A percentile compares a stretch with the other conserved stretches of the same genome.
Evolutionary conservation across 1,284 basidiomycete species (phyloP).

Genomic region (Trichosporon faecale): DNA sequence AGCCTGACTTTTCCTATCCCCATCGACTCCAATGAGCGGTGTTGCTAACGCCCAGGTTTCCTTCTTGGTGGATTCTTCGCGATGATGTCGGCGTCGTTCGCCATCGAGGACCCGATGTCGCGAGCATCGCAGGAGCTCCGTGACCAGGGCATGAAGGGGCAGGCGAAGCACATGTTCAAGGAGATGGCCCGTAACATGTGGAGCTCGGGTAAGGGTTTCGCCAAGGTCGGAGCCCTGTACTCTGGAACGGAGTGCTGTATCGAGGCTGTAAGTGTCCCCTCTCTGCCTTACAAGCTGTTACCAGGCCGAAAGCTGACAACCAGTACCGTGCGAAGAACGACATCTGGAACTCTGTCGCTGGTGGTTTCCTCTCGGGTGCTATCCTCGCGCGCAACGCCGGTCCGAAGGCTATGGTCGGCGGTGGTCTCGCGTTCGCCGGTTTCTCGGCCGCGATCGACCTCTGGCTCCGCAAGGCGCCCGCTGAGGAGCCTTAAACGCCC

Average conservation of each 20-base stretch:
- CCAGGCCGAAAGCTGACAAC: conserved; percentile 6
- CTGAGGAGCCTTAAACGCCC: conserved; percentile 63
- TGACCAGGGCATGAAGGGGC: conserved; percentile 42
- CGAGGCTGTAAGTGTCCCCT: conserved; percentile 72
- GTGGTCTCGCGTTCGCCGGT: conserved; percentile 81
- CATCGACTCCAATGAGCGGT: no score
- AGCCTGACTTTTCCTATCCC: no score
- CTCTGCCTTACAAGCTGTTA: not conserved
- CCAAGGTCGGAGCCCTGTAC: conserved; percentile 89
- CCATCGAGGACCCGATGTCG: conserved; percentile 88
- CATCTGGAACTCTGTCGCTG: conserved; percentile 68
- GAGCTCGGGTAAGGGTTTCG: conserved; percentile 85
- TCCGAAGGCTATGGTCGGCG: conserved; percentile 73
- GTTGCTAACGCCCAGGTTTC: conserved; percentile 61
- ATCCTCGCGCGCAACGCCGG: conserved; percentile 80
- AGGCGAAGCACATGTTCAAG: conserved; percentile 81
- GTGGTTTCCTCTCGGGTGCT: conserved; percentile 61
- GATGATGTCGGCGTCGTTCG: conserved; percentile 91
- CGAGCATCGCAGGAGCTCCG: conserved; percentile 57
- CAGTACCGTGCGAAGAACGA: conserved; percentile 96
- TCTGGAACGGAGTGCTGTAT: conserved; percentile 93
- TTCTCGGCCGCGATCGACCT: conserved; percentile 86
- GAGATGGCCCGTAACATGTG: conserved; percentile 96
- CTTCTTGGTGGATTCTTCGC: conserved; percentile 93
- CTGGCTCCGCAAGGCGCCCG: conserved; percentile 75